Evolutionary conservation across 1,284 basidiomycete genomes (phyloP).

Genomic region (Omphalotus olearius): DNA sequence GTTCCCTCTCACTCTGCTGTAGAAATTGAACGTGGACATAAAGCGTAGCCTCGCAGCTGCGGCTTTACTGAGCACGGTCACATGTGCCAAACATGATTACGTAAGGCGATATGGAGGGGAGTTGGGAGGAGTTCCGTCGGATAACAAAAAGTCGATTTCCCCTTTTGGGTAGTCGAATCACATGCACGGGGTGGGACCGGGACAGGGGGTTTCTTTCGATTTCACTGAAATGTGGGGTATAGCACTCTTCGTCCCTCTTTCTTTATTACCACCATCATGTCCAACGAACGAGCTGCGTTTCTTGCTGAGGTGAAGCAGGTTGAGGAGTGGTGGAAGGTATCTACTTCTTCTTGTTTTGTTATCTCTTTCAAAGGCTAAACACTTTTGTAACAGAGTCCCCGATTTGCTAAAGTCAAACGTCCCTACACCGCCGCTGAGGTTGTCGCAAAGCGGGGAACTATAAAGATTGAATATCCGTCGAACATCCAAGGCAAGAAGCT

Average conservation of each 20-base stretch:
- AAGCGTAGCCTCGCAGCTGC: background rate
- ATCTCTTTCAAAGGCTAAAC: constrained; percentile 1
- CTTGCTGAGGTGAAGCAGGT: constrained; percentile 80
- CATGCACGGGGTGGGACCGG: constrained; percentile 9
- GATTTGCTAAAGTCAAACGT: constrained; percentile 81
- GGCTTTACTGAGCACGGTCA: too few relatives aligned
- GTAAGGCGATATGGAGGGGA: too few relatives aligned
- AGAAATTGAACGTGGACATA: constrained; percentile 6
- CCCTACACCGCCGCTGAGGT: constrained; percentile 94
- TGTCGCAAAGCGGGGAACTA: constrained; percentile 89
- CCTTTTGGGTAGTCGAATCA: constrained; percentile 11
- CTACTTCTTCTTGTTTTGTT: background rate
- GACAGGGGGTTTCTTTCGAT: constrained; percentile 5
- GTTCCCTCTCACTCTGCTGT: background rate
- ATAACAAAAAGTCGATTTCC: background rate
- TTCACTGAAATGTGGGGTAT: constrained; percentile 2
- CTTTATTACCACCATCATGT: constrained; percentile 35
- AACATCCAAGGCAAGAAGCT: constrained; percentile 87
- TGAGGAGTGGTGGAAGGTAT: constrained; percentile 91
- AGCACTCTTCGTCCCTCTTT: too few relatives aligned
- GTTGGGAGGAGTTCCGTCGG: constrained; percentile 4
- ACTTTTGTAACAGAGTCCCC: constrained; percentile 56
- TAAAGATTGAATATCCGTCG: constrained; percentile 86
- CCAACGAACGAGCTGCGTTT: constrained; percentile 64
- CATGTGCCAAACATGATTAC: too few relatives aligned